Evolutionary conservation across 148 eudicot species (phyloP).

Genomic region (Oxyria digyna): DNA sequence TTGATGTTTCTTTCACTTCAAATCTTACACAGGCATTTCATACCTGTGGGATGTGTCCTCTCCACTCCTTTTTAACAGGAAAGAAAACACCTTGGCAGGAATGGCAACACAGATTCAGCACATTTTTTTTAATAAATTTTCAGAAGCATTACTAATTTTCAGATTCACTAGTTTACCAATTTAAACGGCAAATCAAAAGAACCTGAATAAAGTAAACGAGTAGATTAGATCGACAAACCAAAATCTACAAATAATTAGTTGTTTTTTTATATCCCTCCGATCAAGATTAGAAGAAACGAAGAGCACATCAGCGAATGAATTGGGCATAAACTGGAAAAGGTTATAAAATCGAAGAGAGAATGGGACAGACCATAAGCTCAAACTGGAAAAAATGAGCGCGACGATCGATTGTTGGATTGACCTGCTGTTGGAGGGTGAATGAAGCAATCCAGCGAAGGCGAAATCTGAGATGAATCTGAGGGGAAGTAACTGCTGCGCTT

Average conservation of each 20-base stretch:
- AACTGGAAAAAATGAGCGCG: not conserved
- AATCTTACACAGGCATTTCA: not conserved
- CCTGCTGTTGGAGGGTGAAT: not conserved
- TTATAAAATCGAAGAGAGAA: not conserved
- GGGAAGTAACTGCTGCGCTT: not conserved
- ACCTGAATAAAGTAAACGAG: not conserved
- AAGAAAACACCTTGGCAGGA: no score
- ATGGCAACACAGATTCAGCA: no score
- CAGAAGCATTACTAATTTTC: not conserved
- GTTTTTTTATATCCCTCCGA: not conserved
- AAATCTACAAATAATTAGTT: not conserved
- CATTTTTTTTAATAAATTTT: not conserved
- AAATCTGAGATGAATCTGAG: not conserved
- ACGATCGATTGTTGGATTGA: not conserved
- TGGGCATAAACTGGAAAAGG: not conserved
- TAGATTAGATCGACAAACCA: not conserved
- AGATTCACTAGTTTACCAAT: not conserved
- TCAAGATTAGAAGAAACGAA: not conserved
- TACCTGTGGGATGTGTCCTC: not conserved
- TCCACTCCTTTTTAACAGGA: not conserved
- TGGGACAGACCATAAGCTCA: conserved; percentile 1
- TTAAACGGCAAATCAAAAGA: not conserved
- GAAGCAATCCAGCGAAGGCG: not conserved
- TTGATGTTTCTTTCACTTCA: not conserved
- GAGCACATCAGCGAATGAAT: not conserved